Conservation (phyloP, 768 basidiomycete genomes). For the Phaeotremella skinneri region DNA sequence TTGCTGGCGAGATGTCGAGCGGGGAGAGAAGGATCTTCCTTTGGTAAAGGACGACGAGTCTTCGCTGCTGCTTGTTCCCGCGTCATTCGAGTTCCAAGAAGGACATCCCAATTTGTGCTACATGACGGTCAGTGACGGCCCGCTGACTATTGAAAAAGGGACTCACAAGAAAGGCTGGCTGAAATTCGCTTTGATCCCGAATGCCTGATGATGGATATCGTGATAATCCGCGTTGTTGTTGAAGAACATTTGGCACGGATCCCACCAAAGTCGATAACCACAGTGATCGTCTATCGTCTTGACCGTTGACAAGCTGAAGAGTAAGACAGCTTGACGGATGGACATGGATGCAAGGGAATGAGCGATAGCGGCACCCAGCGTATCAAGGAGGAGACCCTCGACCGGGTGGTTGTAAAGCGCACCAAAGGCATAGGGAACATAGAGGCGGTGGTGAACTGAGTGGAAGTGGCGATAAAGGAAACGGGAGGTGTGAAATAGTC, state of each 20-base stretch:
- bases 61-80: slow-evolving; percentile 44
- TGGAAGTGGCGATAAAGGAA: slow-evolving; percentile 89
- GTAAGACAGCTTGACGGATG: slow-evolving; percentile 74
- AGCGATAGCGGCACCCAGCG: slow-evolving; percentile 72
- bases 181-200: slow-evolving; percentile 93
- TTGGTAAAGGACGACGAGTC: slow-evolving; percentile 14
- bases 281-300: slow-evolving; percentile 98
- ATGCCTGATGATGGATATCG: slow-evolving; percentile 93
- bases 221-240: slow-evolving; percentile 94
- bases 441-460: slow-evolving; percentile 90
- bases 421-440: slow-evolving; percentile 95
- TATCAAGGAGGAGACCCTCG: slow-evolving; percentile 88
- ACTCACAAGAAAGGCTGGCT: slow-evolving; percentile 83
- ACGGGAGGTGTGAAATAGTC: slow-evolving; percentile 82
- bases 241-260: slow-evolving; percentile 81
- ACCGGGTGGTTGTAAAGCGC: slow-evolving; percentile 96
- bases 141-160: background rate
- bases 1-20: background rate
- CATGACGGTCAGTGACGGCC: slow-evolving; percentile 2
- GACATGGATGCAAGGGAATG: slow-evolving; percentile 68
- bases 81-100: slow-evolving; percentile 71
- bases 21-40: background rate
- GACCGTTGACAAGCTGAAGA: slow-evolving; percentile 77
- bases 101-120: slow-evolving; percentile 77
- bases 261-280: slow-evolving; percentile 83